phyloP scores from a whole-genome alignment of 768 basidiomycete genomes.

The Leccinum fibrillosum region DNA sequence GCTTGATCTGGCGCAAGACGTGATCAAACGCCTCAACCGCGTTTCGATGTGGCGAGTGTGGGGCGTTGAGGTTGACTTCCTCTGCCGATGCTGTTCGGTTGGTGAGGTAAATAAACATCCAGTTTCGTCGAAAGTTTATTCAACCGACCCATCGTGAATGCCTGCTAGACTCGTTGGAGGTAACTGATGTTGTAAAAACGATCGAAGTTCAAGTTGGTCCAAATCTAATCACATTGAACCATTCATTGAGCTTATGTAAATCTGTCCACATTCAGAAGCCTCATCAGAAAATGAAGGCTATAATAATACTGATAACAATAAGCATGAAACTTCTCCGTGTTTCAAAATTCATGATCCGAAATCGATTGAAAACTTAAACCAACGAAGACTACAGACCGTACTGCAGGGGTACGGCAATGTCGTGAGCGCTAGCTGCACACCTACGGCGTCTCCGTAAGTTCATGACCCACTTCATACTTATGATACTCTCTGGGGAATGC shows the following conservation, averaged over 20 bases:
- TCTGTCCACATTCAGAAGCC: background rate
- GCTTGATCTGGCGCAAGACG: constrained; percentile 55
- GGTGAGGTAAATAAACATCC: constrained; percentile 9
- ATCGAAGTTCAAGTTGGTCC: background rate
- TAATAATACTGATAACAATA: constrained; percentile 16
- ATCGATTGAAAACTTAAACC: constrained; percentile 6
- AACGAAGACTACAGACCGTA: background rate
- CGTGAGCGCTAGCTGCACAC: constrained; percentile 8
- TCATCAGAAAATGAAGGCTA: constrained; percentile 3
- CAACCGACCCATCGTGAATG: constrained; percentile 25
- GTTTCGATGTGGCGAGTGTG: constrained; percentile 58
- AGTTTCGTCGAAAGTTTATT: background rate
- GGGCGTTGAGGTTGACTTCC: constrained; percentile 50
- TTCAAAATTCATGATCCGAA: constrained; percentile 27
- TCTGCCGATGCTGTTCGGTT: constrained; percentile 52
- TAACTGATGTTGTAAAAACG: background rate
- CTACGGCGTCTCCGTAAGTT: background rate
- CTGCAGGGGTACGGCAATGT: constrained; percentile 20
- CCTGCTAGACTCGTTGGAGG: constrained; percentile 2
- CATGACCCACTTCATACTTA: background rate
- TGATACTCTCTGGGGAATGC: background rate
- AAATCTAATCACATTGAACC: constrained; percentile 21
- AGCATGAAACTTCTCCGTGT: constrained; percentile 26
- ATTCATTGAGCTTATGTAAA: constrained; percentile 16
- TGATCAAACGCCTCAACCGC: constrained; percentile 63